These are phyloP conservation scores for Suillus decipiens DNA, from an alignment of 768 basidiomycete species.

Conservation along the genomic window DNA sequence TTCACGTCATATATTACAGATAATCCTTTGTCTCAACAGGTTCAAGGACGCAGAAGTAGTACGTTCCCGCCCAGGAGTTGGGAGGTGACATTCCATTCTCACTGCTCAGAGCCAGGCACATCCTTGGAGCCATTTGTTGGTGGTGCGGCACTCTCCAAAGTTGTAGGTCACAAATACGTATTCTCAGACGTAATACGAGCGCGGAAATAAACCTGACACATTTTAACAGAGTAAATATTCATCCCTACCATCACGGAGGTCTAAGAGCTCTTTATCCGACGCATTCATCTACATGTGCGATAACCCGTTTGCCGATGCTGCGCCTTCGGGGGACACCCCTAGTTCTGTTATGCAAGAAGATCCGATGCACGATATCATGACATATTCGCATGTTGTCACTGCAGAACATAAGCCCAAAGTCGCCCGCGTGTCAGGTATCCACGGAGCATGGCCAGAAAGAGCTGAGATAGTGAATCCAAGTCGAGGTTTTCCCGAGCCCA, in stretches of 20 bases:
- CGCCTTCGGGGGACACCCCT: slow-evolving; percentile 1
- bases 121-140: not conserved
- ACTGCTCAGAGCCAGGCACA: not conserved
- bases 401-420: slow-evolving; percentile 10
- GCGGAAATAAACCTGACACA: not conserved
- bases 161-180: not conserved
- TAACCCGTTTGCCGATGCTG: not conserved
- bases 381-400: slow-evolving; percentile 8
- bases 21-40: not conserved
- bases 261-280: not conserved
- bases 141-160: not conserved
- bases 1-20: not conserved
- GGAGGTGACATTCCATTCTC: not conserved
- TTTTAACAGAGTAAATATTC: not conserved
- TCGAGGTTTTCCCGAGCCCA: not conserved
- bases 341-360: not conserved
- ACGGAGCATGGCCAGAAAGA: slow-evolving; percentile 5
- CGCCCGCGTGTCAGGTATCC: slow-evolving; percentile 4
- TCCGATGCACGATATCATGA: not conserved
- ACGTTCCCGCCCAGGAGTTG: not conserved
- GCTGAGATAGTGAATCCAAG: not conserved
- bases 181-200: not conserved
- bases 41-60: not conserved
- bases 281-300: not conserved
- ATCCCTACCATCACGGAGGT: not conserved